A percentile compares a stretch with the other conserved stretches of the same genome.
Conservation (phyloP, 108 stramenopile species). For the Fragilariopsis cylindrus region DNA sequence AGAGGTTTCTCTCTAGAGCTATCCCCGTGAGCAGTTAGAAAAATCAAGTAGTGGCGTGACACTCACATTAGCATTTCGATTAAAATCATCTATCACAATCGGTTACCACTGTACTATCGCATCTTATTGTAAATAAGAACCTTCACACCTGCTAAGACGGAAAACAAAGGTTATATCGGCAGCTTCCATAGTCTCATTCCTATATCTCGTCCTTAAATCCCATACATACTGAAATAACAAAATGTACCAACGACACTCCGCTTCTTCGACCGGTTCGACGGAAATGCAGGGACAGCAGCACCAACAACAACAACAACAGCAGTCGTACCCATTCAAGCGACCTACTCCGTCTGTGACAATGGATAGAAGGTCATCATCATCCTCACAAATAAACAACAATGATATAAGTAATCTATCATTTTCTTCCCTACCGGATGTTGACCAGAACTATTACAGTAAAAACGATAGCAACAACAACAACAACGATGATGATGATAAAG, state of each 20-base stretch:
- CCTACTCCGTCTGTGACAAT: too few species aligned
- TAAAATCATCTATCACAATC: too few species aligned
- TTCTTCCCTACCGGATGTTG: background rate
- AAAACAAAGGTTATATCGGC: too few species aligned
- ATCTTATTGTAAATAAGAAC: too few species aligned
- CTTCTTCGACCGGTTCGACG: slow-evolving; percentile 1
- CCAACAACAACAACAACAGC: background rate
- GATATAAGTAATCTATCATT: background rate
- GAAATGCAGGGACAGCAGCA: background rate
- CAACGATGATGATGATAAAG: background rate
- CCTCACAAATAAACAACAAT: slow-evolving; percentile 6
- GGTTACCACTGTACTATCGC: too few species aligned
- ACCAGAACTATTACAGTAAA: slow-evolving; percentile 1
- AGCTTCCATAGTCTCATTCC: too few species aligned
- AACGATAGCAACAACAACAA: background rate
- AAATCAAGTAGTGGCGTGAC: too few species aligned
- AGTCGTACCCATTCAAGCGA: slow-evolving; percentile 9
- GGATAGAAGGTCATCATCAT: background rate
- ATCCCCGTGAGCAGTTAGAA: too few species aligned
- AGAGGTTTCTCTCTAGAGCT: too few species aligned
- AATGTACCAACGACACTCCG: slow-evolving; percentile 8
- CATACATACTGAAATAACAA: background rate
- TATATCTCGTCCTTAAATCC: too few species aligned
- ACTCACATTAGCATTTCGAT: too few species aligned
- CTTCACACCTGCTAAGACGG: too few species aligned